These are phyloP conservation scores for Atkinsonella hypoxylon DNA, from an alignment of 2,329 filamentous ascomycete species.

Conservation along the genomic window DNA sequence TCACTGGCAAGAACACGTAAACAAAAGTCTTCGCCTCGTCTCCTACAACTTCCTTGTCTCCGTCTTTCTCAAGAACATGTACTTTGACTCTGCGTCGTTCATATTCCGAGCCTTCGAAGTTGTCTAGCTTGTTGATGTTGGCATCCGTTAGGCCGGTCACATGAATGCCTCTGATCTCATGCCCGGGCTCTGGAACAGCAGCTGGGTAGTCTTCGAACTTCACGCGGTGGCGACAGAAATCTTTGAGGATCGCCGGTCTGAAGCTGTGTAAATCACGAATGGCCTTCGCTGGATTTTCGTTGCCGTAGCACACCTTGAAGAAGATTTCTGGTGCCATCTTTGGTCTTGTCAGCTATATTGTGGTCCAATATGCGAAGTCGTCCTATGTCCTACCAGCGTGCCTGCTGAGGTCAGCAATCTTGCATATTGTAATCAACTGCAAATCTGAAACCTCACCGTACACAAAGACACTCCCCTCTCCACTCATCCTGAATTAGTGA, in stretches of 20 bases:
- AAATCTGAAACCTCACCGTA: constrained; percentile 31
- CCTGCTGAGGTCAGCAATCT: constrained; percentile 13
- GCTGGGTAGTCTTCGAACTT: constrained; percentile 66
- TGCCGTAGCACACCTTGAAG: constrained; percentile 68
- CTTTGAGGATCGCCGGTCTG: constrained; percentile 62
- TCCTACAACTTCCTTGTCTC: constrained; percentile 24
- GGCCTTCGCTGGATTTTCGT: constrained; percentile 33
- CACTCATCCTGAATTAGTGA: constrained; percentile 23
- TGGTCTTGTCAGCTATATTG: constrained; percentile 12
- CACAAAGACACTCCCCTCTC: constrained; percentile 39
- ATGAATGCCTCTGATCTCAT: constrained; percentile 60
- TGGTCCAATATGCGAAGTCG: not conserved
- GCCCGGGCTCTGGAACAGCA: constrained; percentile 45
- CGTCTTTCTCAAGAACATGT: constrained; percentile 34
- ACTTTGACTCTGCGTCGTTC: constrained; percentile 41
- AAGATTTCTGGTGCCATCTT: constrained; percentile 80
- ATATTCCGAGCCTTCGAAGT: constrained; percentile 74
- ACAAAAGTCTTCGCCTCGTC: constrained; percentile 43
- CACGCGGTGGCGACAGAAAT: constrained; percentile 61
- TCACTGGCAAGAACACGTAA: constrained; percentile 49
- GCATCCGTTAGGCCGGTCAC: constrained; percentile 67
- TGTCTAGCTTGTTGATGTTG: constrained; percentile 64
- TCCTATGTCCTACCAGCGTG: constrained; percentile 20
- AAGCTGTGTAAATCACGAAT: constrained; percentile 47
- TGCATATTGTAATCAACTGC: not conserved